Base-by-base conservation (phyloP, 1,284 basidiomycete species). In the Ustilago hordei region DNA sequence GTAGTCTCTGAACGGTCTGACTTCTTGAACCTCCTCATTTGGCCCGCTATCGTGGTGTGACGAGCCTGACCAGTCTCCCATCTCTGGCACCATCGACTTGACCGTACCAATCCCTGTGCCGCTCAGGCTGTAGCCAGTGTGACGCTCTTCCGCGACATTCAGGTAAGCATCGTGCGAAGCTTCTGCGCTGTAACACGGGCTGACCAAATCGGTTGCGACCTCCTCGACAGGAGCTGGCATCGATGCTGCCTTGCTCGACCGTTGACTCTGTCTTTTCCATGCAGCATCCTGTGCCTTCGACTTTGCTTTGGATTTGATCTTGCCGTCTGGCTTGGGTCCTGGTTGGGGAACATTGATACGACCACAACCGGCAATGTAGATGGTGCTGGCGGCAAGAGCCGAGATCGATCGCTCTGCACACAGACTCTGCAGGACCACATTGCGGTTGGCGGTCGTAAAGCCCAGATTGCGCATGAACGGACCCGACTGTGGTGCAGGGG, bases 391-490 rank as follows among this genome's bases (percentile, higher is more conserved):
- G 4, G 64, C 75, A 1, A 77, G 66, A 2, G 69, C 75, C 2
- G 57, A 54, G 32, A 73, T 55, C 11, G 69, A 69, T 2, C 69
- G 52, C 34, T 69, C 66, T 3, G 66, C 63, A 34, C 67, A 77
- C 19, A 77, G 53, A 19, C 60, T 69, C 58, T 77, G 75, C 53
- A 77, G 53, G 12, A 61, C 67, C n/a, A 62, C 67, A 32, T 77
- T 77, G 5, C 69, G 59, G 32, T 72, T 73, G 17, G 69, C 75
- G 1, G 66, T 69, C 12, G 75, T 77, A 17, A 73, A 77, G 38
- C 75, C 75, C 9, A 77, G 48, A n/a, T 77, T 77, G 32, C 69
- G 69, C 63, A 64, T 66, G 60, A 72, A 57, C 4, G 75, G 59
- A 8, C 34, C 61, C 11, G 28, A 35, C 2, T 36, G 41, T 3